Evolutionary conservation across 2,329 filamentous ascomycete species (phyloP).

Genomic region (Exophiala phaeomuriformis): DNA sequence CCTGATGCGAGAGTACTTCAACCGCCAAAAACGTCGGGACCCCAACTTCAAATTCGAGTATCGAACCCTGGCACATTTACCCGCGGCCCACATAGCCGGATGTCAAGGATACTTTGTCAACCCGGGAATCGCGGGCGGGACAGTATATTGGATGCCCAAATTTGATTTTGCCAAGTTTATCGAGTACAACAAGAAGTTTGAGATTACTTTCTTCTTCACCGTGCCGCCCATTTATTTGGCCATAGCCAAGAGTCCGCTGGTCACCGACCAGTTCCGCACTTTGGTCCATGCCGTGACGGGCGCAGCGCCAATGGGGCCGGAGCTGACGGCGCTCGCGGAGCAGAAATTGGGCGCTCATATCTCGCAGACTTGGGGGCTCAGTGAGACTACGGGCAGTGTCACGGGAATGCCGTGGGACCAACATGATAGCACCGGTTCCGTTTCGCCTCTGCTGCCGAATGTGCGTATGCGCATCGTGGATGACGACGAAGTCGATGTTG

Average conservation of each 20-base stretch:
- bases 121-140: slow-evolving; percentile 41
- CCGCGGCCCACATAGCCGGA: slow-evolving; percentile 43
- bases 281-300: slow-evolving; percentile 46
- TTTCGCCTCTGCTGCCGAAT: slow-evolving; percentile 21
- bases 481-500: slow-evolving; percentile 24
- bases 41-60: slow-evolving; percentile 29
- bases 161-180: slow-evolving; percentile 54
- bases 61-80: slow-evolving; percentile 41
- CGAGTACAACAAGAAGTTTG: slow-evolving; percentile 44
- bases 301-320: slow-evolving; percentile 51
- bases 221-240: slow-evolving; percentile 56
- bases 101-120: slow-evolving; percentile 44
- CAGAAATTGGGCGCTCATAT: slow-evolving; percentile 40
- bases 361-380: slow-evolving; percentile 24
- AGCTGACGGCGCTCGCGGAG: slow-evolving; percentile 47
- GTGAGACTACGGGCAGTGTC: slow-evolving; percentile 24
- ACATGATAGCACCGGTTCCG: slow-evolving; percentile 20
- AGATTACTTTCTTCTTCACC: slow-evolving; percentile 50
- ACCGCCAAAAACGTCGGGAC: slow-evolving; percentile 29
- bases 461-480: slow-evolving; percentile 23
- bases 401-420: slow-evolving; percentile 23
- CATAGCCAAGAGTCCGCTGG: slow-evolving; percentile 51
- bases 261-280: slow-evolving; percentile 49
- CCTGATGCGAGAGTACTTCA: slow-evolving; percentile 25
- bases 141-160: slow-evolving; percentile 56